These are phyloP conservation scores for Colletotrichum melonis DNA, from an alignment of 2,329 filamentous ascomycete genomes.

Conservation along the genomic window DNA sequence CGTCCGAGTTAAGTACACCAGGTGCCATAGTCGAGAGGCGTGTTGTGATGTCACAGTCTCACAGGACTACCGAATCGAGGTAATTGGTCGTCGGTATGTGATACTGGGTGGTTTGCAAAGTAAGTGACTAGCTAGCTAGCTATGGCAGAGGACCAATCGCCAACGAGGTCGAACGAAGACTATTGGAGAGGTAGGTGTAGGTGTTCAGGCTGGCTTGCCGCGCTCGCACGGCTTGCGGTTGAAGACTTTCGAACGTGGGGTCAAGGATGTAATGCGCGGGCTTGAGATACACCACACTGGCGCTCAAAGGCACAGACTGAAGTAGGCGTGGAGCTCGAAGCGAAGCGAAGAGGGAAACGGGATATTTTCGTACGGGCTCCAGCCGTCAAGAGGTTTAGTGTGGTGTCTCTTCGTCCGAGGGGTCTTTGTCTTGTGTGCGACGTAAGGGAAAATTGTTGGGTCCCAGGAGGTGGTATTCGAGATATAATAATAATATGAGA, in stretches of 20 bases:
- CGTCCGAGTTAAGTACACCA: slow-evolving; percentile 46
- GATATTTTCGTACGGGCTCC: slow-evolving; percentile 25
- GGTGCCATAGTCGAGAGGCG: slow-evolving; percentile 46
- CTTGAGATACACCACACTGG: slow-evolving; percentile 27
- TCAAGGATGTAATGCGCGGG: slow-evolving; percentile 24
- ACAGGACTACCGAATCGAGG: slow-evolving; percentile 8
- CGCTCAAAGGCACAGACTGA: slow-evolving; percentile 12
- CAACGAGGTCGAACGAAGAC: neutral
- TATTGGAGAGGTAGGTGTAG: neutral
- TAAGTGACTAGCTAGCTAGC: slow-evolving; percentile 25
- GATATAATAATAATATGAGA: slow-evolving; percentile 31
- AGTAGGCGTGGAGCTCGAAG: slow-evolving; percentile 29
- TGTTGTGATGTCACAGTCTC: slow-evolving; percentile 26
- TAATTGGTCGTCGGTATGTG: neutral
- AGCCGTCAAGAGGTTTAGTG: slow-evolving; percentile 27
- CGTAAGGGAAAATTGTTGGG: slow-evolving; percentile 10
- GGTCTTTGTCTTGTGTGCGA: slow-evolving; percentile 12
- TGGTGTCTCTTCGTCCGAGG: slow-evolving; percentile 26
- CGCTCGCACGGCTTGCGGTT: slow-evolving; percentile 24
- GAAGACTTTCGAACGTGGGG: slow-evolving; percentile 15
- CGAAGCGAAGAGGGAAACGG: slow-evolving; percentile 15
- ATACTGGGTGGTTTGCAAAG: neutral
- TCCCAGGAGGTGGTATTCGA: slow-evolving; percentile 25
- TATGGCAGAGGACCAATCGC: slow-evolving; percentile 14
- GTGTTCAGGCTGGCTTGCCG: neutral